These are phyloP conservation scores for Starmerella sirachaensis DNA, from an alignment of 805 yeast species.

Conservation along the genomic window DNA sequence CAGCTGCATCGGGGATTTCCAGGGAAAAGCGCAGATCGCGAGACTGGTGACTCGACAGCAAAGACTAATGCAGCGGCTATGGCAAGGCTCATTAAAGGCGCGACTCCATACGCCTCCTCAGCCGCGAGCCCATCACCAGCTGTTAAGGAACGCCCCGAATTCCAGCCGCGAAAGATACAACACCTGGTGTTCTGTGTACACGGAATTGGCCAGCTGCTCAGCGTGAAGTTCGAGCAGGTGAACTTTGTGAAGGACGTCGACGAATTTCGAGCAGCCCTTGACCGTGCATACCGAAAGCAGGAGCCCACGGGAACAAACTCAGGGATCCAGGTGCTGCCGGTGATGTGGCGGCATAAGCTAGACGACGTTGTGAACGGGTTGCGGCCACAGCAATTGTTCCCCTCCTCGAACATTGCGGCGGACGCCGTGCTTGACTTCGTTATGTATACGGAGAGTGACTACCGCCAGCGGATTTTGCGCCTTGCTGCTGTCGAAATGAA, in stretches of 20 bases:
- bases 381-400: constrained; percentile 18
- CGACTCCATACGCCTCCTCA: too few species aligned
- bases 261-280: constrained; percentile 31
- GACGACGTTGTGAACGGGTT: constrained; percentile 13
- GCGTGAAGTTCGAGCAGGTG: constrained; percentile 63
- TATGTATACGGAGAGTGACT: constrained; percentile 57
- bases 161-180: constrained; percentile 22
- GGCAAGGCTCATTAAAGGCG: too few species aligned
- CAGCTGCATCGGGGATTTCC: constrained; percentile 4
- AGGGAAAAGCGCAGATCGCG: too few species aligned
- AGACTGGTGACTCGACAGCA: too few species aligned
- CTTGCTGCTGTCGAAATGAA: constrained; percentile 58
- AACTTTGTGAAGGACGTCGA: constrained; percentile 81
- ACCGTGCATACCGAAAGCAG: neutral
- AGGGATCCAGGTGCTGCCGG: constrained; percentile 73
- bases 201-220: constrained; percentile 87
- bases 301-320: constrained; percentile 20
- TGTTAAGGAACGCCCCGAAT: constrained; percentile 9
- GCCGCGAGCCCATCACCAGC: too few species aligned
- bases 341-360: constrained; percentile 69
- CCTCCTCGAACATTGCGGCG: constrained; percentile 47
- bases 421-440: constrained; percentile 79
- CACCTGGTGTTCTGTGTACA: constrained; percentile 79
- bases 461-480: constrained; percentile 47
- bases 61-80: too few species aligned